phyloP scores from a whole-genome alignment of 1,284 basidiomycete species.

The Boletellus dicymbophilus region DNA sequence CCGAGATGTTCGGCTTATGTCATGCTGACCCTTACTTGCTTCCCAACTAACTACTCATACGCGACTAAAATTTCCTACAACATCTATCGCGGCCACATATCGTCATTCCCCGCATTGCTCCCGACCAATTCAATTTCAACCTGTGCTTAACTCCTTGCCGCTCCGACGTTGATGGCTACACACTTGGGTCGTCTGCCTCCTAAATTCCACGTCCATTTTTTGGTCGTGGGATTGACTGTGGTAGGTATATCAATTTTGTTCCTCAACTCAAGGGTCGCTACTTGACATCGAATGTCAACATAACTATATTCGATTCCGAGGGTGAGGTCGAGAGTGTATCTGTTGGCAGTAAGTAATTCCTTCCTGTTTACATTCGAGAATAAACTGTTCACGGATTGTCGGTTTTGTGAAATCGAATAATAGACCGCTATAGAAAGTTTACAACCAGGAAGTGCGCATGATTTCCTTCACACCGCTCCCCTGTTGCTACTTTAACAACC shows the following conservation, averaged over 20 bases:
- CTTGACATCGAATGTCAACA: conserved; percentile 84
- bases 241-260: conserved; percentile 71
- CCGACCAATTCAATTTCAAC: conserved; percentile 1
- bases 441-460: conserved; percentile 64
- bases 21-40: conserved; percentile 11
- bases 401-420: not conserved
- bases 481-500: not conserved
- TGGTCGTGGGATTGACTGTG: not conserved
- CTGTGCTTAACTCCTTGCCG: not conserved
- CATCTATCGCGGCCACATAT: too few relatives aligned
- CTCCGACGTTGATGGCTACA: not conserved
- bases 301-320: conserved; percentile 62
- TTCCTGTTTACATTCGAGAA: not conserved
- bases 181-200: too few relatives aligned
- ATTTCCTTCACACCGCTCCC: not conserved
- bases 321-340: conserved; percentile 55
- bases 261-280: conserved; percentile 76
- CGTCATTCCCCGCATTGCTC: not conserved
- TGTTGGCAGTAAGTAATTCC: conserved; percentile 54
- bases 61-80: too few relatives aligned
- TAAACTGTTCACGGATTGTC: too few relatives aligned
- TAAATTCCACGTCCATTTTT: not conserved
- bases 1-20: not conserved
- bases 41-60: too few relatives aligned
- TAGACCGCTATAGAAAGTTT: conserved; percentile 74